These are phyloP conservation scores for Colletotrichum nymphaeae DNA, from an alignment of 2,329 filamentous ascomycete species.

Conservation along the genomic window DNA sequence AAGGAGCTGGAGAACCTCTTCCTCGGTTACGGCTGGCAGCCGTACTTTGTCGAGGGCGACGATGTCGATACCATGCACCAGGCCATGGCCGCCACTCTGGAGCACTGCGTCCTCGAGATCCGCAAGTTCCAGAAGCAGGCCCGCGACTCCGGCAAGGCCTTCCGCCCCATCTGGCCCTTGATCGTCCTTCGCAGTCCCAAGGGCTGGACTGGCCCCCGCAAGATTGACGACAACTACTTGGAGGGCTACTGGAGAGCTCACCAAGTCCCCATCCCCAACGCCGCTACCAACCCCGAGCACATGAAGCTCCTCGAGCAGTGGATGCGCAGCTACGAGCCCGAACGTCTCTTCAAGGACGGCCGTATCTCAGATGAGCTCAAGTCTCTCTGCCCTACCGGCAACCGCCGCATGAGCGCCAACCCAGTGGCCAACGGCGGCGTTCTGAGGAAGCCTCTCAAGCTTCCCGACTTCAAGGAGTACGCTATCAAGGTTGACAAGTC, in stretches of 20 bases:
- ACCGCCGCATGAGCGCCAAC: constrained; percentile 80
- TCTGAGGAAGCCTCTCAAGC: constrained; percentile 72
- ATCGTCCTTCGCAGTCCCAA: constrained; percentile 82
- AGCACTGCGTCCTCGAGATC: constrained; percentile 79
- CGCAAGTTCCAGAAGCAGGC: constrained; percentile 76
- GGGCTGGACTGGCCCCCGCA: constrained; percentile 82
- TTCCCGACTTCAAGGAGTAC: constrained; percentile 79
- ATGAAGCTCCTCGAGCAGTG: constrained; percentile 78
- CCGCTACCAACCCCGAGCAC: constrained; percentile 72
- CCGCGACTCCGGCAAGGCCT: constrained; percentile 75
- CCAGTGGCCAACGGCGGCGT: constrained; percentile 79
- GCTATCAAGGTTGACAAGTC: constrained; percentile 70
- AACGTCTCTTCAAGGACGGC: constrained; percentile 75
- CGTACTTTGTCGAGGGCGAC: constrained; percentile 83
- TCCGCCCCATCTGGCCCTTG: constrained; percentile 83
- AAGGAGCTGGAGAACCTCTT: constrained; percentile 78
- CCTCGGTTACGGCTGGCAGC: constrained; percentile 80
- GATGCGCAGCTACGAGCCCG: constrained; percentile 82
- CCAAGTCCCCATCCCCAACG: constrained; percentile 81
- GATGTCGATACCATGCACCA: constrained; percentile 83
- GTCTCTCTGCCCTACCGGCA: constrained; percentile 73
- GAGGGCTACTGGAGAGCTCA: constrained; percentile 85
- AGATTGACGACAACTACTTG: constrained; percentile 76
- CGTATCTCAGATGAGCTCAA: constrained; percentile 72
- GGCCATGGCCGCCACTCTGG: constrained; percentile 82